Evolutionary conservation across 108 stramenopile species (phyloP), one percentile per base, ranked within the genome.

Genomic region (Parmales sp.): DNA sequence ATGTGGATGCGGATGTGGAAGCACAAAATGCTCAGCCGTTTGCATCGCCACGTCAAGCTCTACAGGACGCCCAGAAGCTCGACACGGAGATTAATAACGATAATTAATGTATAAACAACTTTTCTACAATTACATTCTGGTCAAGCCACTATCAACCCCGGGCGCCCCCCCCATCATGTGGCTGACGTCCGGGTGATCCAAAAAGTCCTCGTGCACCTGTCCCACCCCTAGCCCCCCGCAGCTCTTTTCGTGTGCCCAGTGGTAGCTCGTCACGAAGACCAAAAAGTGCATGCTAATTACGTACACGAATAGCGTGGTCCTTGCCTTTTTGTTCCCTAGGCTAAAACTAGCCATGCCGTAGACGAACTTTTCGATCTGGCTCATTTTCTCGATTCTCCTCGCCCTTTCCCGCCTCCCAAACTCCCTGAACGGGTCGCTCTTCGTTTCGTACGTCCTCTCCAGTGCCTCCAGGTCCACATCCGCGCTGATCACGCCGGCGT

Each of bases 391-490:
- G 43, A 88, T 81, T 64, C 89, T 90, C 46, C 89, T 86, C 72
- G 87, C 86, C 8, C 92, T 76, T 67, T 90, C 89, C 8, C 85
- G 72, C 28, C 79, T 83, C 65, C 80, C 80, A 63, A 93, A 93
- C 66, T 93, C 89, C 0, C 83, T 79, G 72, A 93, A 93, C 0
- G 92, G 92, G 70, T 93, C 92, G 1, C 89, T 88, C 0, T 88
- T 86, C 5, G 88, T 88, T 77, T 90, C 89, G 77, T 90, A 93
- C 36, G 89, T 72, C 70, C 89, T 87, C 51, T 90, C 92, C 67
- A 93, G 68, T 8, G 88, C 89, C 71, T 89, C 89, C 67, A 93
- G 69, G 74, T 93, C 92, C 69, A 89, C 66, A 70, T 90, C 88
- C 25, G 63, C 69, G 45, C 45, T 65, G 68, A 37, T 64, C 34